Evolutionary conservation across 345 rosid genomes (phyloP).

Genomic region (Eucalyptus regnans): DNA sequence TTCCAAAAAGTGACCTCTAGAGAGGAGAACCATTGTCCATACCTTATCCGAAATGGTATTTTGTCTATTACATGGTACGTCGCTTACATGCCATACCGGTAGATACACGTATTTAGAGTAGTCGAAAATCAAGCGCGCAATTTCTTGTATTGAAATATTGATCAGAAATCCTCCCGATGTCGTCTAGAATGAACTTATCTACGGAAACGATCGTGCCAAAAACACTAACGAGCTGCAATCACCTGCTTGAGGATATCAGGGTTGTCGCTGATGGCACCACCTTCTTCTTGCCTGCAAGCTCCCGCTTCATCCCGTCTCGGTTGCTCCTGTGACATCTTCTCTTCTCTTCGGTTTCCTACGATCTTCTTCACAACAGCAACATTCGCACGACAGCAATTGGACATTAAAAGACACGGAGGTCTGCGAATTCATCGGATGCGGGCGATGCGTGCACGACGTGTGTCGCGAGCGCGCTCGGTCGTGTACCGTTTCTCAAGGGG

Average conservation of each 20-base stretch:
- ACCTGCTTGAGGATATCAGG: background rate
- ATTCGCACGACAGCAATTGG: background rate
- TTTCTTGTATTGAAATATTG: background rate
- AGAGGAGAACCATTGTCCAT: background rate
- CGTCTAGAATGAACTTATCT: background rate
- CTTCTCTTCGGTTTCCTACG: background rate
- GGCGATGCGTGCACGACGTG: background rate
- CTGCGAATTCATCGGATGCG: background rate
- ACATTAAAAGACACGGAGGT: background rate
- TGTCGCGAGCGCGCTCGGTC: background rate
- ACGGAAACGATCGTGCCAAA: background rate
- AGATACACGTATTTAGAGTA: background rate
- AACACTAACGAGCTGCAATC: background rate
- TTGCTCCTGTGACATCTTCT: background rate
- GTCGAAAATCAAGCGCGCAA: background rate
- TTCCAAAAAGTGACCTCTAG: background rate
- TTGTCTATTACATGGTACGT: background rate
- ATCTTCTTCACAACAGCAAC: background rate
- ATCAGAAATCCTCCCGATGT: background rate
- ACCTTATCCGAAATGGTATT: background rate
- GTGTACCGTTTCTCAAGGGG: background rate
- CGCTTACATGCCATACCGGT: background rate
- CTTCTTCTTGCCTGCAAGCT: background rate
- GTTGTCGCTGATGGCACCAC: background rate
- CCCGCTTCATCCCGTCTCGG: background rate